Percentiles rank a stretch among this genome's conserved stretches.
These are phyloP conservation scores for Pulicaria dysenterica DNA, from an alignment of 129 eudicot genomes.

Conservation along the genomic window DNA sequence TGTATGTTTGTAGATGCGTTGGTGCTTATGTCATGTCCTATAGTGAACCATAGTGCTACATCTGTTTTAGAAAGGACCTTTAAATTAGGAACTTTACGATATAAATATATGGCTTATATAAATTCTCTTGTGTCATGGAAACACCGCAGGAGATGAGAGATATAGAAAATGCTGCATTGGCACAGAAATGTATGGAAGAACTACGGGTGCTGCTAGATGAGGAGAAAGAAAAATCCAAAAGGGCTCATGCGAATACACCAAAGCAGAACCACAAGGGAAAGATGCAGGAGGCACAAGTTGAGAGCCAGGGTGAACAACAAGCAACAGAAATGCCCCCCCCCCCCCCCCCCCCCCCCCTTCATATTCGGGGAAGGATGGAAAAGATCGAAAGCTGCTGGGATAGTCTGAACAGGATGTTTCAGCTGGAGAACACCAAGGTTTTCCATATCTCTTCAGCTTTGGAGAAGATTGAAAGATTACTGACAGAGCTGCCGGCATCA, in stretches of 20 bases:
- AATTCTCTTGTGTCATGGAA: neutral
- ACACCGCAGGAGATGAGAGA: slow-evolving; percentile 12
- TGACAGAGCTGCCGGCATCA: neutral
- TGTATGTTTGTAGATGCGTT: too few species aligned
- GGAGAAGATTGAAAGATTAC: neutral
- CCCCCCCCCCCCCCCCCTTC: too few species aligned
- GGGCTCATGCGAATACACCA: slow-evolving; percentile 9
- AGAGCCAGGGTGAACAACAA: neutral
- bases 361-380: neutral
- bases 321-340: neutral
- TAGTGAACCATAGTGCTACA: neutral
- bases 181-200: neutral
- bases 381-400: neutral
- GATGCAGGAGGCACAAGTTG: neutral
- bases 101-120: neutral
- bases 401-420: neutral
- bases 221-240: neutral
- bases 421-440: neutral
- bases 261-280: neutral
- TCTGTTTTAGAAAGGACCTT: neutral
- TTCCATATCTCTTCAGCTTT: neutral
- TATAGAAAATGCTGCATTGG: neutral
- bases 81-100: neutral
- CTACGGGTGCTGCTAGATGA: neutral
- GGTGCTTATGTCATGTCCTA: neutral